Base-by-base conservation (phyloP, 1,284 basidiomycete genomes). In the Tilletia caries region DNA sequence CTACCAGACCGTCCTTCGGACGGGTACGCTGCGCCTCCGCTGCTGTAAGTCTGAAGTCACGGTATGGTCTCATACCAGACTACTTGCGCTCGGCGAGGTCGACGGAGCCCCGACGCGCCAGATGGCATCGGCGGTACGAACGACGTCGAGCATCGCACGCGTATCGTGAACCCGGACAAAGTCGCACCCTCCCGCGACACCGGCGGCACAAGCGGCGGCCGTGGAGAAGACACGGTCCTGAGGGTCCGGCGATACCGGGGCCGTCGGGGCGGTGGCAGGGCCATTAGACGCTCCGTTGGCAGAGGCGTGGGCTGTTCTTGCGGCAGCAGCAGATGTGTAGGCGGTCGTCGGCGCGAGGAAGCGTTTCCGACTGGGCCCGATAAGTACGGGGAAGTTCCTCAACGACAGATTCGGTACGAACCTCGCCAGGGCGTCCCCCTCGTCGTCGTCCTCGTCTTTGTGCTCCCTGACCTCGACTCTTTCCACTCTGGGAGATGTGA, bases 161-260 rank as follows among this genome's bases (percentile, higher is more conserved):
- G 90, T 88, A 81, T 95, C 91, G 83, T 98, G 95, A 1, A 96
- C 93, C 27, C 95, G 85, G 0, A 97, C 87, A 0, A 94, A 84
- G 69, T 89, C 86, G 0, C 89, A 89, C 0, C 90, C 89, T 5
- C 73, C 78, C 72, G 90, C 89, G 8, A 93, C 88, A 34, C 91
- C 91, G 75, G 89, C 90, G 0, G 90, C 85, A 37, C 92, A 90
- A 2, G 91, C 88, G 0, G 91, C 91, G 0, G 91, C 90, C 18
- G 95, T 97, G 1, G 92, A 95, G 85, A 88, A 91, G 0, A 85
- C 87, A 10, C 95, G 86, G 70, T 93, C 90, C 68, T 86, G 87
- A 0, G 92, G 83, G 58, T 87, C 86, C 41, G 54, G 87, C 84
- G 54, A 84, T 77, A 72, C 77, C 44, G 44, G 20, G 20, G 33